Base-by-base conservation (phyloP, 2,329 filamentous ascomycete genomes). In the Colletotrichum sp. region DNA sequence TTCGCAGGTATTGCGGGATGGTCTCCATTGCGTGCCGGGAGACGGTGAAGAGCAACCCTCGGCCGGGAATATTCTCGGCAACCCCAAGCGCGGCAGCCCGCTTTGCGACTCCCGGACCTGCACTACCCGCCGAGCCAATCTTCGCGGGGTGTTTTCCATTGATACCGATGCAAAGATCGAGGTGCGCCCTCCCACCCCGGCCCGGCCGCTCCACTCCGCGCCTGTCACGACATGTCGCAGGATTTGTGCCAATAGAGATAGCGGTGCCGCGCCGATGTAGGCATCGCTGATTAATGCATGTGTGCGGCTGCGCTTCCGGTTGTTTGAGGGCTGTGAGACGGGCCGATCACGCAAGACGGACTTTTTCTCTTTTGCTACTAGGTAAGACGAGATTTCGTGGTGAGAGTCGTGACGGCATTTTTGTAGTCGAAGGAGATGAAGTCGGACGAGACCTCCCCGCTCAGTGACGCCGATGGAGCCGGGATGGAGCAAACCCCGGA, bases 161-260 rank as follows among this genome's bases (percentile, higher is more conserved):
- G 63, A 64, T 39, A 6, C 32, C 62, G 34, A 16, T 34, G n/a
- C 25, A 34, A 29, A 27, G 32, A 62, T 22, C n/a, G n/a, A n/a
- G n/a, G n/a, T 36, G 34, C 62, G 15, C 22, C n/a, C 25, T 22
- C n/a, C 16, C 5, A 39, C 62, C 25, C 55, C 66, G 34, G 44
- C 44, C 44, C n/a, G 44, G n/a, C 44, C 30, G 27, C 68, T 66
- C 72, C 72, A 75, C 72, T 55, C 49, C n/a, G 55, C 12, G 68
- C 34, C 69, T 15, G 25, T 75, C 72, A 72, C 72, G 72, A 75
- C 72, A 75, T 75, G 61, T 75, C 25, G 62, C 72, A 71, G 61
- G 69, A 67, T 72, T 61, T 75, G 66, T 72, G 69, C 68, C 52
- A 75, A 75, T 72, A 36, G 59, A 27, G 68, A 62, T 62, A 32